Conservation (phyloP, 495 filamentous ascomycete species). For the Pyrenula massariospora region DNA sequence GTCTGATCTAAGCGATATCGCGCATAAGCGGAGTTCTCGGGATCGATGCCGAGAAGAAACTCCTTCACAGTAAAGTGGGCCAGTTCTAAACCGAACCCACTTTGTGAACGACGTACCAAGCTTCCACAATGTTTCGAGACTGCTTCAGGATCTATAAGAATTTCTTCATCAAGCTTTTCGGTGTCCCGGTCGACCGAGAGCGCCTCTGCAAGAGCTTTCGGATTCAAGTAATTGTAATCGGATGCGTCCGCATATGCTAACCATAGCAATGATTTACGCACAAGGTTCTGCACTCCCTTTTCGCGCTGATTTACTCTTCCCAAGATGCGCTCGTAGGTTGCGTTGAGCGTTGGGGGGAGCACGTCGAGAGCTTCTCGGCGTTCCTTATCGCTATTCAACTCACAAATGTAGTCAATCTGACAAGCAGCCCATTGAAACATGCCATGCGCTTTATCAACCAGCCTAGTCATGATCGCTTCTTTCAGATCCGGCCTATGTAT, state of each 20-base stretch:
- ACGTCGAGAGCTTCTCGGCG: slow-evolving; percentile 9
- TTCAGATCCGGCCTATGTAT: slow-evolving; percentile 14
- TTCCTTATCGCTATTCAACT: slow-evolving; percentile 7
- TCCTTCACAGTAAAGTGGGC: slow-evolving; percentile 15
- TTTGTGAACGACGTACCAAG: slow-evolving; percentile 1
- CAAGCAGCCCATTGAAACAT: slow-evolving; percentile 26
- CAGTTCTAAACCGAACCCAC: neutral
- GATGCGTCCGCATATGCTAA: slow-evolving; percentile 16
- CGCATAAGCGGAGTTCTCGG: slow-evolving; percentile 3
- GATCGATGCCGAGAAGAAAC: slow-evolving; percentile 4
- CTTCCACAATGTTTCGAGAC: slow-evolving; percentile 8
- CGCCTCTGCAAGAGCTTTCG: slow-evolving; percentile 16
- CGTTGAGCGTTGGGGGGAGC: slow-evolving; percentile 21
- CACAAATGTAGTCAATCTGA: slow-evolving; percentile 20
- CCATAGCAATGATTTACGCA: slow-evolving; percentile 18
- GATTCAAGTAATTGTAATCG: too few relatives aligned
- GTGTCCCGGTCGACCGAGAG: slow-evolving; percentile 2
- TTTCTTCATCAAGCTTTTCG: slow-evolving; percentile 1
- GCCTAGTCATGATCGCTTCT: slow-evolving; percentile 16
- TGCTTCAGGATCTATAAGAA: slow-evolving; percentile 4
- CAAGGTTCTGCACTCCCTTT: slow-evolving; percentile 6
- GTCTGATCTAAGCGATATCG: too few relatives aligned
- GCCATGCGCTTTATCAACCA: slow-evolving; percentile 16
- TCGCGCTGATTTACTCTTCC: slow-evolving; percentile 6
- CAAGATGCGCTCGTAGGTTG: slow-evolving; percentile 25